Conservation (phyloP, 169 alveolate genomes). For the Plasmodium cynomolgi region DNA sequence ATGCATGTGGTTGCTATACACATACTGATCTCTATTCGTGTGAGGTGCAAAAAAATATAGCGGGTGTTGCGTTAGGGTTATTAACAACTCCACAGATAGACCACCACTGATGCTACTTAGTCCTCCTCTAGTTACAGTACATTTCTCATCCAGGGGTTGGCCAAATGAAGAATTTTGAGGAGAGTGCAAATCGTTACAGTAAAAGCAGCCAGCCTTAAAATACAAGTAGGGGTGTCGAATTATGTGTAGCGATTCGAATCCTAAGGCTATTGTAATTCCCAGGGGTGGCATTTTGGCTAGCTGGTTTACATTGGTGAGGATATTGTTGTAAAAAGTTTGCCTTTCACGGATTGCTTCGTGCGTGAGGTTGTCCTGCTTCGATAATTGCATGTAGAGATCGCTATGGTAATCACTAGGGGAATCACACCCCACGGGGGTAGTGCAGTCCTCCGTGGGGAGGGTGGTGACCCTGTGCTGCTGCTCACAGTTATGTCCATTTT, state of each 20-base stretch:
- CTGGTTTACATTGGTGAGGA: slow-evolving; percentile 6
- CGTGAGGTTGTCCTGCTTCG: neutral
- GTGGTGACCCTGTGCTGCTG: neutral
- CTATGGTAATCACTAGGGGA: neutral
- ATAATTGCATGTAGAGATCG: neutral
- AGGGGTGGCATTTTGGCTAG: slow-evolving; percentile 75
- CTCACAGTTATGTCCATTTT: neutral
- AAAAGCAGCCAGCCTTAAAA: slow-evolving; percentile 81
- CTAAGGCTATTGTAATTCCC: slow-evolving; percentile 80
- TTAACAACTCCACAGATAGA: slow-evolving; percentile 78
- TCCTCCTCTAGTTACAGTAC: slow-evolving; percentile 82
- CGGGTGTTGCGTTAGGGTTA: slow-evolving; percentile 82
- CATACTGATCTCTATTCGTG: slow-evolving; percentile 35
- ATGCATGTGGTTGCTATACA: neutral
- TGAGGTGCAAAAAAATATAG: slow-evolving; percentile 79
- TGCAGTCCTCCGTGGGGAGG: neutral
- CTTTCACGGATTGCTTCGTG: neutral
- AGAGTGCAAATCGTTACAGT: slow-evolving; percentile 81
- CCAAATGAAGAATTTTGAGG: slow-evolving; percentile 49
- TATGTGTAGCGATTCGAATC: slow-evolving; percentile 80
- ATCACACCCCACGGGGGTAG: neutral
- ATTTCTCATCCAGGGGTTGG: slow-evolving; percentile 82
- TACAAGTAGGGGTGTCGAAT: slow-evolving; percentile 80
- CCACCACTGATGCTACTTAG: slow-evolving; percentile 81
- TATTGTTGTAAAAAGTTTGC: slow-evolving; percentile 39